phyloP scores from a whole-genome alignment of 2,329 filamentous ascomycete species.

The Nigrograna mackinnonii region DNA sequence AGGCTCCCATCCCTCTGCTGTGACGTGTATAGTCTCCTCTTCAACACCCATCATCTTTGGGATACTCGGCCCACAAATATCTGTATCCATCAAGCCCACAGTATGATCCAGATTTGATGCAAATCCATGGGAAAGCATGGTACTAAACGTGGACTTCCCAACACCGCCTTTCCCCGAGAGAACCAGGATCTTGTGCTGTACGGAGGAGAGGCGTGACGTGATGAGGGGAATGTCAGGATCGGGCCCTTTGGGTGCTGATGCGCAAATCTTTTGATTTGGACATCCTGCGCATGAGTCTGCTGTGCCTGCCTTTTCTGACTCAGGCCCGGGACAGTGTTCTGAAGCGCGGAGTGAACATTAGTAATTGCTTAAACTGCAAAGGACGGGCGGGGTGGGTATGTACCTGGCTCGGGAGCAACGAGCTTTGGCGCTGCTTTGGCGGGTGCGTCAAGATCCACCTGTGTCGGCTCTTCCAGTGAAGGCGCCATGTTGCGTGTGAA shows the following conservation, averaged over 20 bases:
- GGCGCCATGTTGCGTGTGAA: constrained; percentile 67
- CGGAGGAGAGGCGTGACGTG: constrained; percentile 75
- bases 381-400: constrained; percentile 21
- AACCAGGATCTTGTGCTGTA: constrained; percentile 91
- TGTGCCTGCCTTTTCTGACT: constrained; percentile 69
- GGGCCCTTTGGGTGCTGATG: constrained; percentile 89
- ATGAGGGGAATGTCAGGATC: constrained; percentile 94
- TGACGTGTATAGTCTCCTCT: constrained; percentile 89
- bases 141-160: constrained; percentile 93
- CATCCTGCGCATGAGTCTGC: constrained; percentile 89
- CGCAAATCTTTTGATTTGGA: constrained; percentile 94
- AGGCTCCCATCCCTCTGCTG: constrained; percentile 85
- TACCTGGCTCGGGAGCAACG: constrained; percentile 85
- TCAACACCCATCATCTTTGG: constrained; percentile 99
- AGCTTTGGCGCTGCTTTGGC: constrained; percentile 80
- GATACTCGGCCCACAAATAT: constrained; percentile 94
- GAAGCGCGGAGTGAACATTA: background rate
- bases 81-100: constrained; percentile 96
- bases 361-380: constrained; percentile 33
- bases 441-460: constrained; percentile 75
- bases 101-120: constrained; percentile 76
- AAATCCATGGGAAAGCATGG: constrained; percentile 86
- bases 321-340: constrained; percentile 93
- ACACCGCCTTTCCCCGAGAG: constrained; percentile 95
- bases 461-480: constrained; percentile 70